These are phyloP conservation scores for Phytophthora cryptogea DNA, from an alignment of 352 stramenopile genomes.

Conservation along the genomic window DNA sequence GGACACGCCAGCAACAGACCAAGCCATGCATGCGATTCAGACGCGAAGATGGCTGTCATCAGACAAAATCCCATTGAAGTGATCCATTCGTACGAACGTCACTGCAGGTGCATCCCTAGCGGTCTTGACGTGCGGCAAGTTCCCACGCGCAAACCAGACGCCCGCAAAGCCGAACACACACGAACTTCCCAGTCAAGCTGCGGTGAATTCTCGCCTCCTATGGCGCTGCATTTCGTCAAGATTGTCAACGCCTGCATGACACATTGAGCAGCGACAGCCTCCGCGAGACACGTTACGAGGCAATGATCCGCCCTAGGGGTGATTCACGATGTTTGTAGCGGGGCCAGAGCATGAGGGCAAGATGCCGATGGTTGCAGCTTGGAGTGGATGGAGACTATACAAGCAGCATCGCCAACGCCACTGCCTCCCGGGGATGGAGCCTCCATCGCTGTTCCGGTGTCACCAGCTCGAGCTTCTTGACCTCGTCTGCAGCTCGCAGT, in stretches of 20 bases:
- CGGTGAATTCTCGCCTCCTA: background rate
- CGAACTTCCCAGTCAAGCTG: background rate
- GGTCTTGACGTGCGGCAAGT: background rate
- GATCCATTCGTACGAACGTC: too few species aligned
- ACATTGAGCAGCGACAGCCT: background rate
- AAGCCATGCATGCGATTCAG: background rate
- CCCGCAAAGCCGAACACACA: background rate
- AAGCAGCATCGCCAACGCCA: background rate
- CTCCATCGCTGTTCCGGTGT: background rate
- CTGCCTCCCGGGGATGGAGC: background rate
- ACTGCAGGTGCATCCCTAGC: too few species aligned
- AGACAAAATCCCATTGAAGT: background rate
- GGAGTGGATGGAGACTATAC: background rate
- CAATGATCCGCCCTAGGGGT: background rate
- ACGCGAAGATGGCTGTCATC: background rate
- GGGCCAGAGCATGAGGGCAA: background rate
- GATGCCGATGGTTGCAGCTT: background rate
- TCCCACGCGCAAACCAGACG: background rate
- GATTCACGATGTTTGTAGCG: background rate
- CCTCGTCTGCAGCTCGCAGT: background rate
- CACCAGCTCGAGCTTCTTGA: constrained; percentile 1
- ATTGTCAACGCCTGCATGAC: background rate
- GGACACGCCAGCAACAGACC: background rate
- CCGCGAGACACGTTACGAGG: background rate
- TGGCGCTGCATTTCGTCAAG: background rate